Evolutionary conservation across 2,329 filamentous ascomycete genomes (phyloP).

Genomic region (Cladosporium phlei): DNA sequence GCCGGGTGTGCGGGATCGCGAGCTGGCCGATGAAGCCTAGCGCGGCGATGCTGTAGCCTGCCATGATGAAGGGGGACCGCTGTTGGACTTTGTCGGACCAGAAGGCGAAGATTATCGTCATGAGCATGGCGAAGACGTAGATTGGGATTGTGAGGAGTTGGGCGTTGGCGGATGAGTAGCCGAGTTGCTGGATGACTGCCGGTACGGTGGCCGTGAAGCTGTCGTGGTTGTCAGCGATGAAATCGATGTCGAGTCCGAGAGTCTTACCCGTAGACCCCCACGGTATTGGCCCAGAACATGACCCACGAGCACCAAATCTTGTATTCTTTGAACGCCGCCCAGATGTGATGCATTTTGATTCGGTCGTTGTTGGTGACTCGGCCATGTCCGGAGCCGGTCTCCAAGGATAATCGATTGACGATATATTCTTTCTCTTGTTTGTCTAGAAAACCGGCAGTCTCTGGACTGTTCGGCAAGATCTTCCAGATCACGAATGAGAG

Average conservation of each 20-base stretch:
- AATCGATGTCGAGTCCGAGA: no score
- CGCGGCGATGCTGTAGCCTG: constrained; percentile 13
- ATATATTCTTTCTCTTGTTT: constrained; percentile 38
- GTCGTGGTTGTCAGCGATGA: constrained; percentile 49
- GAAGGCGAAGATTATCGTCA: constrained; percentile 14
- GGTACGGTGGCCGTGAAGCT: constrained; percentile 56
- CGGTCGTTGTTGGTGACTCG: constrained; percentile 25
- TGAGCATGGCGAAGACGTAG: constrained; percentile 28
- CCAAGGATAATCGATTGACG: constrained; percentile 35
- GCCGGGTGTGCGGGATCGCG: constrained; percentile 22
- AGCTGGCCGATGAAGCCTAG: constrained; percentile 43
- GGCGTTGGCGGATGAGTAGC: constrained; percentile 37
- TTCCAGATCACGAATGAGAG: constrained; percentile 39
- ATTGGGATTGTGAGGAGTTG: constrained; percentile 42
- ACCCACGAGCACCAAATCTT: constrained; percentile 41
- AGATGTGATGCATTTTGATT: constrained; percentile 35
- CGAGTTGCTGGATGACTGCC: constrained; percentile 45
- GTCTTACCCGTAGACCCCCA: constrained; percentile 49
- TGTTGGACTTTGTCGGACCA: constrained; percentile 15
- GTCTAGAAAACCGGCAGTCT: constrained; percentile 52
- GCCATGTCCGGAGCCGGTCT: constrained; percentile 18
- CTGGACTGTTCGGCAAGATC: constrained; percentile 56
- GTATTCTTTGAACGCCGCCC: constrained; percentile 41
- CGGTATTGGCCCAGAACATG: constrained; percentile 36
- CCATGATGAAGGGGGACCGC: constrained; percentile 19